Percentiles rank a stretch among this genome's conserved stretches.
phyloP scores from a whole-genome alignment of 257 asterid species.

The Rauvolfia tetraphylla region DNA sequence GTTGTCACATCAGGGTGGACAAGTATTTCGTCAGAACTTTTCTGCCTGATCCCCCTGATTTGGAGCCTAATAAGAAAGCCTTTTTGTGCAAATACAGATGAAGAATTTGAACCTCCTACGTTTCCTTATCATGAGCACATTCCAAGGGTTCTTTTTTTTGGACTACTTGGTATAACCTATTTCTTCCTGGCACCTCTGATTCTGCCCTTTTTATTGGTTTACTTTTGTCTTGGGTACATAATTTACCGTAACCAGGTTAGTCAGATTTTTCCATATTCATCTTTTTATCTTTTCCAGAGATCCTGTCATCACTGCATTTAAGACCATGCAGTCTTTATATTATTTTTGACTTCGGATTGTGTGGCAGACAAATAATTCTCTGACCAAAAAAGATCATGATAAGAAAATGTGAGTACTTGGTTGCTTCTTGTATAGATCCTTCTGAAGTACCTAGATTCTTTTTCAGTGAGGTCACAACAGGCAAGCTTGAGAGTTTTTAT shows the following conservation, averaged over 20 bases:
- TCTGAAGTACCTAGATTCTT: not conserved
- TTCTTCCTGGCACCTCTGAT: conserved; percentile 74
- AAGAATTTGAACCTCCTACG: conserved; percentile 40
- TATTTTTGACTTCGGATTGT: not conserved
- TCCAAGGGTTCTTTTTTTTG: conserved; percentile 64
- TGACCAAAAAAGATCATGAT: not conserved
- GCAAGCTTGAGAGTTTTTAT: too few relatives aligned
- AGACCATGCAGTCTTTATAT: not conserved
- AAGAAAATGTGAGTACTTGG: not conserved
- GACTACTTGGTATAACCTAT: conserved; percentile 53
- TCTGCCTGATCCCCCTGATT: conserved; percentile 66
- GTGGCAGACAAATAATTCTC: not conserved
- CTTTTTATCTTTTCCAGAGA: not conserved
- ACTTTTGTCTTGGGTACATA: conserved; percentile 68
- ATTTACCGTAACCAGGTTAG: conserved; percentile 85
- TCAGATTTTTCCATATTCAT: not conserved
- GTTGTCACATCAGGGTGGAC: conserved; percentile 95
- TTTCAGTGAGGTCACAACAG: too few relatives aligned
- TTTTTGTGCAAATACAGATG: conserved; percentile 42
- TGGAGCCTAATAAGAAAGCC: conserved; percentile 45
- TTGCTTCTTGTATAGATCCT: too few relatives aligned
- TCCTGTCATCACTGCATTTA: not conserved
- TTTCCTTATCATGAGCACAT: conserved; percentile 83
- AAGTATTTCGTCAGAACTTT: conserved; percentile 69
- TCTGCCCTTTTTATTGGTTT: conserved; percentile 72